Base-by-base conservation (phyloP, 768 basidiomycete species). In the Pulveroboletus sp. region DNA sequence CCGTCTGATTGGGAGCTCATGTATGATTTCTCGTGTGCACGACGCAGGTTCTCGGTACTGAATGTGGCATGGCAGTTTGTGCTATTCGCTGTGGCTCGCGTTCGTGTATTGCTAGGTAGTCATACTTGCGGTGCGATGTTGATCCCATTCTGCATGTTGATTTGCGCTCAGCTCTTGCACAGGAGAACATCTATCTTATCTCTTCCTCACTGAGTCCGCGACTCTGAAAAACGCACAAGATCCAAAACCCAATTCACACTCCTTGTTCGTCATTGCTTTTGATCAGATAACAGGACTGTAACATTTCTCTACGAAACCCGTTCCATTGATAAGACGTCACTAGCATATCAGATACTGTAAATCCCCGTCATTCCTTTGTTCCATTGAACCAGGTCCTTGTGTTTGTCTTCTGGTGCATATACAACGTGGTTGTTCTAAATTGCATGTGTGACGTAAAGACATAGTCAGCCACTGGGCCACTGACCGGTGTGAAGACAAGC, bases 81-180 rank as follows among this genome's bases (percentile, higher is more conserved):
- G 56, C 48, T 66, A 54, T 63, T 58, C 55, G 56, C 64, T 66
- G 64, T 65, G 63, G 63, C 63, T 66, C 59, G 68, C 64, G 70
- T 70, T 57, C 56, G 56, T 78, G 75, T 79, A 78, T 75, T 75
- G 75, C 73, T 78, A 77, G 69, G 71, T 78, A 79, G 73, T 65
- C 64, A 61, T 68, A 69, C 66, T 70, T 69, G 61, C 68, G 71
- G 72, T 73, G 62, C 70, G 71, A 65, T 63, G 59, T 57, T 60
- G 56, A 44, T 55, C 54, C 55, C 55, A 49, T 65, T 55, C 33
- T 57, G 57, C 31, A 39, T 51, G 52, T 53, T 52, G 50, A 56
- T 50, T 57, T 49, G 52, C 55, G 54, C 61, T 68, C 49, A 67
- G 49, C 47, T 47, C 46, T 27, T 42, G 46, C 7, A 17, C 40